Evolutionary conservation across 306 rosid genomes (phyloP).

Genomic region (Lagenaria siceraria): DNA sequence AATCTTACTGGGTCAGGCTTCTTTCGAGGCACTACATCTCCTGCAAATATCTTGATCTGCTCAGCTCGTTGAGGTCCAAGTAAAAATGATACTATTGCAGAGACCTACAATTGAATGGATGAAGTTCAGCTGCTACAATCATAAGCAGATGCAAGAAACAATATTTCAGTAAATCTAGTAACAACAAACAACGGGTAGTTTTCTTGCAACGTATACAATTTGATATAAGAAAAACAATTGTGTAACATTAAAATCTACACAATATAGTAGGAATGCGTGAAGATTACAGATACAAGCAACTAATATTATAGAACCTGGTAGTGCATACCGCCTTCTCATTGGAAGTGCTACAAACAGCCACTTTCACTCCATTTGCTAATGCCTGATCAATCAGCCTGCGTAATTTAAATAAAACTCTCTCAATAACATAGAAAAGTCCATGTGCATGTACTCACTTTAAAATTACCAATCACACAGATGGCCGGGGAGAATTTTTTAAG

Average conservation of each 20-base stretch:
- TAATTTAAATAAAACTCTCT: slow-evolving; percentile 3
- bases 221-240: neutral
- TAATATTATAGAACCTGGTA: slow-evolving; percentile 27
- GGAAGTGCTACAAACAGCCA: slow-evolving; percentile 97
- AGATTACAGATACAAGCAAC: slow-evolving; percentile 9
- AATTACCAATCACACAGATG: neutral
- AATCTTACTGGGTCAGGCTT: slow-evolving; percentile 91
- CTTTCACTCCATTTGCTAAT: slow-evolving; percentile 70
- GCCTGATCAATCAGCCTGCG: slow-evolving; percentile 90
- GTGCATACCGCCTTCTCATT: slow-evolving; percentile 99
- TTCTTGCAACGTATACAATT: neutral
- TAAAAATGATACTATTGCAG: slow-evolving; percentile 85
- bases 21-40: slow-evolving; percentile 95
- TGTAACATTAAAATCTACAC: neutral
- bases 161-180: neutral
- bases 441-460: neutral
- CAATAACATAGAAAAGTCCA: no score
- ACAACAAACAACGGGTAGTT: neutral
- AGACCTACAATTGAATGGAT: slow-evolving; percentile 48
- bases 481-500: neutral
- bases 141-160: neutral
- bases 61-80: slow-evolving; percentile 84
- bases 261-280: neutral
- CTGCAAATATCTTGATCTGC: slow-evolving; percentile 85
- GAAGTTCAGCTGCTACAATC: slow-evolving; percentile 11